Conservation (phyloP, 2,329 filamentous ascomycete genomes). For the Ustulina deusta region DNA sequence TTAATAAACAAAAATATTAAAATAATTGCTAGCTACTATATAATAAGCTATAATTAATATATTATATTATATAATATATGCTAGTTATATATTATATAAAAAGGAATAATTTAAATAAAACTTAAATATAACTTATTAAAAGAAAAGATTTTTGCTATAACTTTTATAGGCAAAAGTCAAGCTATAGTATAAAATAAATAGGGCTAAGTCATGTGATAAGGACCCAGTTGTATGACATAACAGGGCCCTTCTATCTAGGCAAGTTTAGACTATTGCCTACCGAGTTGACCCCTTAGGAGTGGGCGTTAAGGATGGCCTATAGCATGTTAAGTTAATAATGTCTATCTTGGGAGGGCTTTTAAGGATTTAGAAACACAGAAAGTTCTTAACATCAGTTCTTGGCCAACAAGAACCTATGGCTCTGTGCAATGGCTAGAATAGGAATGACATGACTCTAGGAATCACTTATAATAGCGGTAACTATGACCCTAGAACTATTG, state of each 20-base stretch:
- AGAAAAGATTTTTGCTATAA: too few relatives aligned
- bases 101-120: too few relatives aligned
- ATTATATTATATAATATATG: too few relatives aligned
- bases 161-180: too few relatives aligned
- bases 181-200: too few relatives aligned
- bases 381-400: background rate
- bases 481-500: slow-evolving; percentile 53
- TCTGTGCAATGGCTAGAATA: background rate
- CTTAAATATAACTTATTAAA: too few relatives aligned
- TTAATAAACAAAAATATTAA: too few relatives aligned
- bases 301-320: slow-evolving; percentile 68
- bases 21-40: too few relatives aligned
- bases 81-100: too few relatives aligned
- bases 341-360: background rate
- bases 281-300: slow-evolving; percentile 81
- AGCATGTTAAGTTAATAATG: slow-evolving; percentile 5
- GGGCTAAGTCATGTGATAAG: too few relatives aligned
- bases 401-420: background rate
- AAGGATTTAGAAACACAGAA: background rate
- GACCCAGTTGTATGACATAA: too few relatives aligned
- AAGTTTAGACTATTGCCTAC: slow-evolving; percentile 53
- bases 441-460: background rate
- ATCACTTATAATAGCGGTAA: slow-evolving; percentile 59
- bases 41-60: too few relatives aligned
- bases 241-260: slow-evolving; percentile 10